Evolutionary conservation across 768 basidiomycete species (phyloP), one percentile per base, ranked within the genome.

Genomic region (Termitomyces heimii): DNA sequence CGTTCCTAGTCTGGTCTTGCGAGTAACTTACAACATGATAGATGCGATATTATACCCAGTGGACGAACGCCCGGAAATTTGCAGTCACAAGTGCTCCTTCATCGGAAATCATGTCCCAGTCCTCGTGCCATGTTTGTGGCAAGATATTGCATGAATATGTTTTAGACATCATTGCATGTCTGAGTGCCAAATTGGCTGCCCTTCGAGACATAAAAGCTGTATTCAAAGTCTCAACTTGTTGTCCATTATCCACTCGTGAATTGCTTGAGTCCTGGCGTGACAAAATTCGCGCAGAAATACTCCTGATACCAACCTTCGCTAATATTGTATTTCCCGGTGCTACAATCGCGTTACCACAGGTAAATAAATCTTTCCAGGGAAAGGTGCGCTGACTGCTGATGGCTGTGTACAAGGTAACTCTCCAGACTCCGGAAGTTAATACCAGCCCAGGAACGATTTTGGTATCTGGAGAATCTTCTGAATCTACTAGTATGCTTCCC

Each of bases 1-100:
- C 9, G 16, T 1, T 55, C 34, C 16, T 46, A 24, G 35, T 31
- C 18, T 14, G 22, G 35, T 3, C 18, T n/a, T 39, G 2, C 7
- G 20, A 22, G 35, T 51, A 22, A 13, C 13, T 32, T n/a, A 32
- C 29, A 24, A 26, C n/a, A 29, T 20, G 22, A 24, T 3, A 59
- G 58, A 35, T 59, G 4, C 43, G 22, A 5, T 59, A 59, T 29
- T 44, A 55, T 54, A 5, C 43, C 4, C 44, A 32, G 3, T 59
- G 58, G 58, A 46, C 8, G 12, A 28, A 16, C 32, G 22, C 20
- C 12, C 4, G 10, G 35, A 55, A 32, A 22, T n/a, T 28, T 39
- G 54, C 35, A 13, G 22, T 55, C 8, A 39, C 26, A 28, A 32
- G 35, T 39, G 53, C 37, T 29, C 32, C 53, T 3, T 14, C n/a